A percentile compares a stretch with the other conserved stretches of the same genome.
These are phyloP conservation scores for Globisporangium cylindrosporum DNA, from an alignment of 352 stramenopile species.

Conservation along the genomic window DNA sequence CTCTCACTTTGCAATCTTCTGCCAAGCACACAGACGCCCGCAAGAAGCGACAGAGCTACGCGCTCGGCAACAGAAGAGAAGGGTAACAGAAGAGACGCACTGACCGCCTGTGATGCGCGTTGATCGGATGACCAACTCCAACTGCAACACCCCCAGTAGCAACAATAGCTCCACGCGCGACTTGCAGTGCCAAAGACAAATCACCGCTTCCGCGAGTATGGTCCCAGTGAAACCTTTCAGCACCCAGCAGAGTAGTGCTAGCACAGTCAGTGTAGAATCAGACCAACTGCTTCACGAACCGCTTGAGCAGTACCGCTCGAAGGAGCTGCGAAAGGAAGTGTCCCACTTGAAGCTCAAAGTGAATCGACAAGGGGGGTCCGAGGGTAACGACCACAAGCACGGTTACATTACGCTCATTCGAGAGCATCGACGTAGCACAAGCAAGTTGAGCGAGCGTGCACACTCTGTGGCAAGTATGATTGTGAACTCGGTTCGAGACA, in stretches of 20 bases:
- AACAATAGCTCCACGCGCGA: not conserved
- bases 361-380: conserved; percentile 18
- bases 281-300: conserved; percentile 23
- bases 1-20: not conserved
- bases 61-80: not conserved
- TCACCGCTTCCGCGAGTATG: not conserved
- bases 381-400: conserved; percentile 33
- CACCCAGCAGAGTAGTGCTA: not conserved
- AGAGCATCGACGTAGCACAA: not conserved
- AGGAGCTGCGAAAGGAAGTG: conserved; percentile 34
- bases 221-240: not conserved
- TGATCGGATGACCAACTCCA: not conserved
- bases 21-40: not conserved
- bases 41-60: not conserved
- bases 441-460: not conserved
- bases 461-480: not conserved
- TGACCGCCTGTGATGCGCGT: not conserved
- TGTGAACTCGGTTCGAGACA: not conserved
- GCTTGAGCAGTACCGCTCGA: conserved; percentile 29
- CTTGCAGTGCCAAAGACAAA: conserved; percentile 1
- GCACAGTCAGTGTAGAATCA: too few species aligned
- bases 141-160: not conserved
- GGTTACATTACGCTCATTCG: conserved; percentile 41
- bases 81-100: not conserved
- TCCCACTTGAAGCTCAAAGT: conserved; percentile 35